Percentiles rank a stretch among this genome's conserved stretches.
Evolutionary conservation across 495 filamentous ascomycete genomes (phyloP).

Genomic region (Daldinia concentrica): DNA sequence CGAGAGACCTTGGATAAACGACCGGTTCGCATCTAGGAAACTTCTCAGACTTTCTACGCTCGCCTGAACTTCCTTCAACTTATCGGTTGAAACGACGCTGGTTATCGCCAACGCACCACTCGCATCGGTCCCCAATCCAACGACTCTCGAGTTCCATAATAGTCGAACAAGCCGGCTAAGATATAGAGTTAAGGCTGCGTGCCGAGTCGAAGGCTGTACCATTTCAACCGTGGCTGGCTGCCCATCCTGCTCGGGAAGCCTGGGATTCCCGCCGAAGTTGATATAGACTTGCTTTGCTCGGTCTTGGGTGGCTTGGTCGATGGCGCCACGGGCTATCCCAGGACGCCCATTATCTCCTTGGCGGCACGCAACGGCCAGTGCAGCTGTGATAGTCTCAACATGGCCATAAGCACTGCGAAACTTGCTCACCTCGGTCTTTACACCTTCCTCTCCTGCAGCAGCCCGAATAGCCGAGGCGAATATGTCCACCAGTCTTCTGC

Average conservation of each 20-base stretch:
- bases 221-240: constrained; percentile 70
- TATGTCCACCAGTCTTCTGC: constrained; percentile 88
- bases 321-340: constrained; percentile 70
- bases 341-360: constrained; percentile 80
- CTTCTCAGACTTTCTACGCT: constrained; percentile 78
- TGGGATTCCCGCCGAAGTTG: constrained; percentile 85
- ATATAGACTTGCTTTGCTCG: constrained; percentile 87
- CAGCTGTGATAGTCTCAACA: constrained; percentile 85
- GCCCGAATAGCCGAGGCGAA: constrained; percentile 82
- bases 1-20: constrained; percentile 89
- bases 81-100: constrained; percentile 69
- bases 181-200: constrained; percentile 87
- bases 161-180: constrained; percentile 83
- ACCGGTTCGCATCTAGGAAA: constrained; percentile 85
- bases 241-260: constrained; percentile 78
- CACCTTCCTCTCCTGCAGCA: constrained; percentile 78
- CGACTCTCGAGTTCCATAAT: constrained; percentile 77
- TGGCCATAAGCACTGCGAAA: constrained; percentile 87
- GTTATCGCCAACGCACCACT: constrained; percentile 66
- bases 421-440: constrained; percentile 79
- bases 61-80: constrained; percentile 78
- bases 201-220: constrained; percentile 85
- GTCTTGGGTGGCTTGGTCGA: constrained; percentile 84
- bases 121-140: constrained; percentile 52
- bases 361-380: constrained; percentile 95